Conservation (phyloP, 768 basidiomycete species). For the Naganishia onofrii region DNA sequence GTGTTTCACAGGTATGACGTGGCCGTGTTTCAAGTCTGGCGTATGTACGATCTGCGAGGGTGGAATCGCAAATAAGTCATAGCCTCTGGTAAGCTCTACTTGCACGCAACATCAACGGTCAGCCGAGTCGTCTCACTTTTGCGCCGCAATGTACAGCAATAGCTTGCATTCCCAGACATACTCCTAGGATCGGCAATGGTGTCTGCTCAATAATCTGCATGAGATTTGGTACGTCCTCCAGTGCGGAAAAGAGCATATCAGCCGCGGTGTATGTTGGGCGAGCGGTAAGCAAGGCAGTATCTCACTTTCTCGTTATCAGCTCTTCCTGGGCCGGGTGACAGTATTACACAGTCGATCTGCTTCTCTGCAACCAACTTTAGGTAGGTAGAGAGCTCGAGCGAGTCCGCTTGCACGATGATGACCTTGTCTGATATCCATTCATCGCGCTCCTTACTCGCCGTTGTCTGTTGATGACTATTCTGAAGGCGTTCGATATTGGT, state of each 20-base stretch:
- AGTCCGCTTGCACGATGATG: constrained; percentile 49
- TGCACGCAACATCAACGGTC: not conserved
- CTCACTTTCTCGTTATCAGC: constrained; percentile 46
- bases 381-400: constrained; percentile 34
- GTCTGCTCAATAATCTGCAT: constrained; percentile 40
- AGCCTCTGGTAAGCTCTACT: not conserved
- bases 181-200: constrained; percentile 43
- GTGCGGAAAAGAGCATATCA: not conserved
- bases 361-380: constrained; percentile 5
- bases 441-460: not conserved
- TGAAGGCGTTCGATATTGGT: not conserved
- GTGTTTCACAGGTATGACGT: constrained; percentile 44
- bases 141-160: constrained; percentile 50
- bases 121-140: constrained; percentile 34
- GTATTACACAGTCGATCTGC: constrained; percentile 50
- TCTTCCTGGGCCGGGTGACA: constrained; percentile 52
- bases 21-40: constrained; percentile 48
- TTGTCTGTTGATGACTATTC: not conserved
- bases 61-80: not conserved
- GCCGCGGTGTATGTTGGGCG: not conserved
- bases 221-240: constrained; percentile 47
- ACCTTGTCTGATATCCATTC: constrained; percentile 37
- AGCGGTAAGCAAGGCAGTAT: not conserved
- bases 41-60: constrained; percentile 46
- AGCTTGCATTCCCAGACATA: constrained; percentile 51